phyloP scores from a whole-genome alignment of 2,329 filamentous ascomycete genomes.

The Sporothrix pseudoabietina region DNA sequence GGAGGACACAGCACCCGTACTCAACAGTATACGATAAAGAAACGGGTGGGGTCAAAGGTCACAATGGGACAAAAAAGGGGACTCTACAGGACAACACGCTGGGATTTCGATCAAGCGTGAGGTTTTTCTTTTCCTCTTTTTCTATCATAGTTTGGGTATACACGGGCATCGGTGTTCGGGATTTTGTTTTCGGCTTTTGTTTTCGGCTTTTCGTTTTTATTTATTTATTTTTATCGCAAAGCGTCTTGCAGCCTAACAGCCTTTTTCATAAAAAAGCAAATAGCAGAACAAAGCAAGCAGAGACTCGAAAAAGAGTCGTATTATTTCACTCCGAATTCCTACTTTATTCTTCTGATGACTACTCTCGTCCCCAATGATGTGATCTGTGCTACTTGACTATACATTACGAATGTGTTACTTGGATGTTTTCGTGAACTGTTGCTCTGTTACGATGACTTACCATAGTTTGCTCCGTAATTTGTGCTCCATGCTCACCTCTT shows the following conservation, averaged over 20 bases:
- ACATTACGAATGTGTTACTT: not conserved
- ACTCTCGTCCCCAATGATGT: not conserved
- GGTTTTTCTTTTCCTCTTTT: not conserved
- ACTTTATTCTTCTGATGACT: constrained; percentile 1
- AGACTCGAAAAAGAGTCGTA: constrained; percentile 4
- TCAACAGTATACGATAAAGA: constrained; percentile 22
- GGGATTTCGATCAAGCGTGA: not conserved
- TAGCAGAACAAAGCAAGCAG: constrained; percentile 14
- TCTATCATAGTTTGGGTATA: not conserved
- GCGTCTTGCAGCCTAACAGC: constrained; percentile 8
- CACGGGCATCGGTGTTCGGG: constrained; percentile 17
- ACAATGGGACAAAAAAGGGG: not conserved
- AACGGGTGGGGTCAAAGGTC: not conserved
- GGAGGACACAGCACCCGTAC: not conserved
- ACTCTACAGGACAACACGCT: not conserved
- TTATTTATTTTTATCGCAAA: not conserved
- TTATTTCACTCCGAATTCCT: not conserved
- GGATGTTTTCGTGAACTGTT: not conserved
- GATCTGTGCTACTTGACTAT: not conserved
- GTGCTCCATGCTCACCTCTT: not conserved
- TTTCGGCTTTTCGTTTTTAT: not conserved
- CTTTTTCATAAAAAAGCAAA: constrained; percentile 1
- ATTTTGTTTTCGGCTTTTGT: not conserved
- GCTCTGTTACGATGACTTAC: not conserved
- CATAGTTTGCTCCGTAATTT: not conserved